Evolutionary conservation across 495 filamentous ascomycete species (phyloP), one percentile per base, ranked within the genome.

Genomic region (Penicillium chermesinum): DNA sequence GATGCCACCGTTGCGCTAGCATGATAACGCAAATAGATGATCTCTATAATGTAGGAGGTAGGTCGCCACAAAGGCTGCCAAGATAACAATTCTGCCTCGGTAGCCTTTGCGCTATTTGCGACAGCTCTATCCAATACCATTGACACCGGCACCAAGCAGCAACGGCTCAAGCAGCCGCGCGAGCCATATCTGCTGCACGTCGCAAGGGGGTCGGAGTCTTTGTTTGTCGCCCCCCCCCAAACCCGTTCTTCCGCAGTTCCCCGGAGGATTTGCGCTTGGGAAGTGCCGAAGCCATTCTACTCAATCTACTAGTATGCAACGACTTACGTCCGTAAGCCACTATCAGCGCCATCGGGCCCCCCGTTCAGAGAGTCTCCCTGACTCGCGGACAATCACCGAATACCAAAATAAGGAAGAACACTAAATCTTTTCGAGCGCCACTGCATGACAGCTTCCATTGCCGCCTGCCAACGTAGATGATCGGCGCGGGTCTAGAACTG

Each of bases 161-260:
- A 49, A 52, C 53, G 40, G 45, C 48, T 38, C 20, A 16, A 20
- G 15, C 48, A 41, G 41, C 48, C 50, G 39, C 17, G 35, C 19
- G 13, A 47, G 45, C 35, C 37, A 41, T 37, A 44, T 48, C 48
- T 40, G 44, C 48, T 44, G 25, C 17, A 18, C 17, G 20, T 51
- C 41, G 53, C 35, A 56, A 56, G 48, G 48, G 48, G 53, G 32
- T 35, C 7, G 13, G n/a, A 48, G 25, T 41, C 43, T 50, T 47
- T 44, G 51, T 46, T 55, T 55, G 52, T 40, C 38, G 30, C 36
- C 46, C 36, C 46, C 32, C 17, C 34, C 21, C 18, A 17, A 36
- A 15, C 22, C 21, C 43, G 19, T 40, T 30, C 49, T 10, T 30
- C 25, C 25, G 25, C 10, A 30, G 25, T 30, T 30, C 25, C 25